phyloP scores from a whole-genome alignment of 2,329 filamentous ascomycete genomes.

The Scytalidium lignicola region DNA sequence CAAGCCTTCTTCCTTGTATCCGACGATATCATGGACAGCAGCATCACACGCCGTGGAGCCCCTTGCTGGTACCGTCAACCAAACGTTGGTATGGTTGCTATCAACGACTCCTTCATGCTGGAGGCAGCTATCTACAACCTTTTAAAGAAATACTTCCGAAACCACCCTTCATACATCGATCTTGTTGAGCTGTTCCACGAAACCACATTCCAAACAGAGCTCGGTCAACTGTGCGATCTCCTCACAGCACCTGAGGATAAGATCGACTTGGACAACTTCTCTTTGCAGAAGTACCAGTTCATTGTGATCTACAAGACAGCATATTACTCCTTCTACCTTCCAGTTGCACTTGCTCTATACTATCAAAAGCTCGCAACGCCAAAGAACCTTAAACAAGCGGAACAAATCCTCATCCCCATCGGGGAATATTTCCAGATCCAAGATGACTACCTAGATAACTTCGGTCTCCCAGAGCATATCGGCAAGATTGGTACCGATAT shows the following conservation, averaged over 20 bases:
- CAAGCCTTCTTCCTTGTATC: slow-evolving; percentile 98
- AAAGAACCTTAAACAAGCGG: slow-evolving; percentile 81
- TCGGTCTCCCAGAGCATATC: slow-evolving; percentile 84
- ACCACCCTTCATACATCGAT: slow-evolving; percentile 82
- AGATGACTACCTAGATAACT: slow-evolving; percentile 98
- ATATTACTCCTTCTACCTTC: slow-evolving; percentile 98
- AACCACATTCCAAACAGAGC: slow-evolving; percentile 86
- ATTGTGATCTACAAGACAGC: slow-evolving; percentile 99
- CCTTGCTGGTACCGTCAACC: slow-evolving; percentile 96
- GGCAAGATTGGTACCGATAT: slow-evolving; percentile 99
- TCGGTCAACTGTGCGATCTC: slow-evolving; percentile 90
- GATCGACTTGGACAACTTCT: slow-evolving; percentile 93
- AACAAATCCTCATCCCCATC: slow-evolving; percentile 91
- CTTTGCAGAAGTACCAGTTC: slow-evolving; percentile 90
- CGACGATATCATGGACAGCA: slow-evolving; percentile 97
- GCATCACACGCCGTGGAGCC: slow-evolving; percentile 87
- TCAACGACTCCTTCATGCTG: slow-evolving; percentile 98
- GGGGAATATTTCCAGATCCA: slow-evolving; percentile 99
- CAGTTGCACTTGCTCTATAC: slow-evolving; percentile 84
- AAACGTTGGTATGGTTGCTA: slow-evolving; percentile 89
- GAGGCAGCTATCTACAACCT: slow-evolving; percentile 86
- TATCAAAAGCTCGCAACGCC: slow-evolving; percentile 79
- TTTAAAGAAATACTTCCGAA: slow-evolving; percentile 89
- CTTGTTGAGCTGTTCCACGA: slow-evolving; percentile 96
- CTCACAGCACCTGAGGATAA: slow-evolving; percentile 93